phyloP scores from a whole-genome alignment of 192 early-diverging fungal species.

The Ambispora gerdemannii region DNA sequence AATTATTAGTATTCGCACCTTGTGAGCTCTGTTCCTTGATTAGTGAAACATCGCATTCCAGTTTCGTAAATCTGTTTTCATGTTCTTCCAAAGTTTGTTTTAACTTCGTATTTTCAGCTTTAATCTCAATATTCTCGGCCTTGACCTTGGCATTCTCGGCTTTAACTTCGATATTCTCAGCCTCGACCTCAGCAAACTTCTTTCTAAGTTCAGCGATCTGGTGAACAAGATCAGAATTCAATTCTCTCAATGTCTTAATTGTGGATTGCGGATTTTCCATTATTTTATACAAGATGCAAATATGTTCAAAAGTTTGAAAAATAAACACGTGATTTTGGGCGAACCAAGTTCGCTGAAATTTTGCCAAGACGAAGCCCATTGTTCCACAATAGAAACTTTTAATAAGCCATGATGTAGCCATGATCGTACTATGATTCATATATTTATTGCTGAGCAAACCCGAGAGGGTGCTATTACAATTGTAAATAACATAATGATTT shows the following conservation, averaged over 20 bases:
- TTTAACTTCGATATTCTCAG: slow-evolving; percentile 11
- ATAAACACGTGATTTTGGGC: background rate
- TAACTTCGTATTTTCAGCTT: background rate
- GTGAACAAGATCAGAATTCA: slow-evolving; percentile 4
- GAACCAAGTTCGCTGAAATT: background rate
- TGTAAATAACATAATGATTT: background rate
- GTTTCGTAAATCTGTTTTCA: background rate
- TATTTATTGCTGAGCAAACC: background rate
- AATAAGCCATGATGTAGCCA: background rate
- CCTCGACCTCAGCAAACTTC: background rate
- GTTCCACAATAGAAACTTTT: background rate
- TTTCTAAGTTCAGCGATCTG: slow-evolving; percentile 7
- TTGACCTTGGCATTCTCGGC: slow-evolving; percentile 19
- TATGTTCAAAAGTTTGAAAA: slow-evolving; percentile 10
- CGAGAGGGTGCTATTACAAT: background rate
- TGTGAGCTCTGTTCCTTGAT: slow-evolving; percentile 7
- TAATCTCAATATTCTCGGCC: background rate
- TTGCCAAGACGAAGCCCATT: background rate
- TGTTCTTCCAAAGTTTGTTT: background rate
- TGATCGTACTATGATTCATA: no score
- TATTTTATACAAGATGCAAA: slow-evolving; percentile 14
- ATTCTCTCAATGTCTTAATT: slow-evolving; percentile 4
- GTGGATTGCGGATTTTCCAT: slow-evolving; percentile 11
- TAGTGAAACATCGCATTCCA: slow-evolving; percentile 16
- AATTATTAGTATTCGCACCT: background rate